Conservation (phyloP, 495 filamentous ascomycete genomes). For the Aspergillus campestris region DNA sequence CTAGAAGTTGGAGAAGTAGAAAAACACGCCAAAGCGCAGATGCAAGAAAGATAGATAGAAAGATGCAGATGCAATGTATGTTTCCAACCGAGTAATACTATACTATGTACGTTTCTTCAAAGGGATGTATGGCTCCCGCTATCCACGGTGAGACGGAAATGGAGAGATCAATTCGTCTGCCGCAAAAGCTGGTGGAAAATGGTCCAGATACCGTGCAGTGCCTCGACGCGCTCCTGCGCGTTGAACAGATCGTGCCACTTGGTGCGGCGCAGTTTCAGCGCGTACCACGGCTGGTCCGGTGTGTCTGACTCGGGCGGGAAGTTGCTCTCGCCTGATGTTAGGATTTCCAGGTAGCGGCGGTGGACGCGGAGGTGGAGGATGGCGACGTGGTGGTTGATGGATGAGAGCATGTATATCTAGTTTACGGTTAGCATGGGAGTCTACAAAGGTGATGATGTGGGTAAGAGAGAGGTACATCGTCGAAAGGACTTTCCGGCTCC, state of each 20-base stretch:
- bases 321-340: constrained; percentile 30
- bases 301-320: constrained; percentile 31
- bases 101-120: too few species aligned
- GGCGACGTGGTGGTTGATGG: constrained; percentile 73
- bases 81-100: too few species aligned
- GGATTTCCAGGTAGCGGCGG: constrained; percentile 47
- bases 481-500: constrained; percentile 35
- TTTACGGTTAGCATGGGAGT: constrained; percentile 3
- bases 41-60: too few species aligned
- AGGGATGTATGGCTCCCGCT: background rate
- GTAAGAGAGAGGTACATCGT: constrained; percentile 38
- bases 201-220: constrained; percentile 66
- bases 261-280: constrained; percentile 56
- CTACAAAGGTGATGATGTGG: background rate
- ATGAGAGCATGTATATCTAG: constrained; percentile 74
- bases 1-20: too few species aligned
- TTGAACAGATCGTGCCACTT: constrained; percentile 74
- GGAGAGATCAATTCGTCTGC: constrained; percentile 1
- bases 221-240: constrained; percentile 57
- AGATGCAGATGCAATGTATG: too few species aligned
- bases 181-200: constrained; percentile 67
- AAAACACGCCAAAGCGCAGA: too few species aligned
- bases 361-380: constrained; percentile 71
- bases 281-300: constrained; percentile 53
- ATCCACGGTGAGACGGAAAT: background rate